phyloP scores from a whole-genome alignment of 306 rosid genomes.

The Cyamopsis tetragonoloba region DNA sequence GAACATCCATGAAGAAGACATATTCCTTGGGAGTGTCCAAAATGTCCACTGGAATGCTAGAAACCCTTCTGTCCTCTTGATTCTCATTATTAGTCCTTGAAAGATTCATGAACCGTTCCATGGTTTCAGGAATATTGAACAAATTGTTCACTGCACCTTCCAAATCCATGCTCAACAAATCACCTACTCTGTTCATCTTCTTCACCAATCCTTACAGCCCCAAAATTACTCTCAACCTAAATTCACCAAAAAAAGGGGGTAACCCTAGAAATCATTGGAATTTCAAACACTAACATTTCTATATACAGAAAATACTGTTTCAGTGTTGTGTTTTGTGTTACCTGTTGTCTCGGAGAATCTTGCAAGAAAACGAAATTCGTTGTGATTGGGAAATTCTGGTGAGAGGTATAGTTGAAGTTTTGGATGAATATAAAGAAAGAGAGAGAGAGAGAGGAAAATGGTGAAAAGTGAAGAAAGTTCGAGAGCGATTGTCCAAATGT shows the following conservation, averaged over 20 bases:
- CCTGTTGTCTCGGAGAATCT: neutral
- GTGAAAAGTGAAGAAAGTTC: conserved; percentile 37
- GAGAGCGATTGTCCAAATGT: conserved; percentile 16
- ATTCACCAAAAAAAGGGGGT: neutral
- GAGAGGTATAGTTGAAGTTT: neutral
- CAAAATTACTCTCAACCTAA: neutral
- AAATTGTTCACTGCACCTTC: conserved; percentile 34
- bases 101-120: conserved; percentile 33
- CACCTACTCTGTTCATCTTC: conserved; percentile 42
- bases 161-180: conserved; percentile 33
- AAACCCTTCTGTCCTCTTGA: conserved; percentile 21
- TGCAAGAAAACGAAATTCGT: neutral
- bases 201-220: neutral
- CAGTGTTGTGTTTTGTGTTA: too few relatives aligned
- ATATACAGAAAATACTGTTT: too few relatives aligned
- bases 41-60: conserved; percentile 52
- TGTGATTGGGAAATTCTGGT: neutral
- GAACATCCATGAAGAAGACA: conserved; percentile 55
- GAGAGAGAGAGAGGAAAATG: neutral
- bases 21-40: conserved; percentile 55
- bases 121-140: conserved; percentile 41
- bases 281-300: too few relatives aligned
- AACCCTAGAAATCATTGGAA: neutral
- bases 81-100: conserved; percentile 22
- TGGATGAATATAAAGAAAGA: neutral